These are phyloP conservation scores for Neonectria coccinea DNA, from an alignment of 2,329 filamentous ascomycete genomes.

Conservation along the genomic window DNA sequence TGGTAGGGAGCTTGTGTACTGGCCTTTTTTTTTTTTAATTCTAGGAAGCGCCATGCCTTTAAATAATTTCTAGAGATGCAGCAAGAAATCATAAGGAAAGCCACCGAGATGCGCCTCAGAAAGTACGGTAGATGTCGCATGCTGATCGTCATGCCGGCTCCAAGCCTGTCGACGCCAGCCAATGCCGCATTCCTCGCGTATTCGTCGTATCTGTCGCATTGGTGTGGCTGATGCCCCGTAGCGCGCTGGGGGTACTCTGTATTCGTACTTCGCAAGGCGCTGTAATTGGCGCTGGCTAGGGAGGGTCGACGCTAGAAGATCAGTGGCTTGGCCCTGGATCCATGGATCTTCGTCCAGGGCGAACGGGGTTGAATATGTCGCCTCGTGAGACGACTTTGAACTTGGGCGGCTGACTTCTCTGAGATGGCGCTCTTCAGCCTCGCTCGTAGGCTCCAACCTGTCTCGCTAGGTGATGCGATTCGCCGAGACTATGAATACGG, in stretches of 20 bases:
- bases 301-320: slow-evolving; percentile 2
- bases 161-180: not conserved
- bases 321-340: slow-evolving; percentile 9
- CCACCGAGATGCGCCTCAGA: too few relatives aligned
- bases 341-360: slow-evolving; percentile 2
- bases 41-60: not conserved
- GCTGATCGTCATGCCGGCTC: not conserved
- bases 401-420: not conserved
- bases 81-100: too few relatives aligned
- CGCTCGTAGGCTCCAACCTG: not conserved
- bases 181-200: slow-evolving; percentile 11
- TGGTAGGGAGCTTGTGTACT: not conserved
- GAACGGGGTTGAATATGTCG: not conserved
- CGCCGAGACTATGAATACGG: not conserved
- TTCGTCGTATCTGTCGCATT: slow-evolving; percentile 17
- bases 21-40: not conserved
- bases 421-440: slow-evolving; percentile 16
- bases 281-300: not conserved
- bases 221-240: not conserved
- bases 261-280: not conserved
- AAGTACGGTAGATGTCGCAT: not conserved
- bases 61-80: slow-evolving; percentile 1
- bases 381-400: not conserved
- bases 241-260: not conserved
- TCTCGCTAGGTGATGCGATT: slow-evolving; percentile 16